These are phyloP conservation scores for Cercospora citrullina DNA, from an alignment of 2,329 filamentous ascomycete genomes.

Conservation along the genomic window DNA sequence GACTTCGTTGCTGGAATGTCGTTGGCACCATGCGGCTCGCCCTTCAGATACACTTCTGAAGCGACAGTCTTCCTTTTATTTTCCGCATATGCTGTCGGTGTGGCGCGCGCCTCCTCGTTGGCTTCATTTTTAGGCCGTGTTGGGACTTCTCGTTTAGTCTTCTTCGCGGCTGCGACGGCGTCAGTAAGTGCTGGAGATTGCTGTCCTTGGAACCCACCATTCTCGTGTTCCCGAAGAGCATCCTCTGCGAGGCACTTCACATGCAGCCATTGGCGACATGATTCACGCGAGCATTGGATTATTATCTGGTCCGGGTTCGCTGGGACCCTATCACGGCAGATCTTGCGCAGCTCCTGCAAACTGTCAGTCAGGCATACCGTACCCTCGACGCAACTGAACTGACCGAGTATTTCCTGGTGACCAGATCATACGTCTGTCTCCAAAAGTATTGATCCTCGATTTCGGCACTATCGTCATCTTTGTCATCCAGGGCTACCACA, in stretches of 20 bases:
- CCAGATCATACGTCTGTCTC: slow-evolving; percentile 46
- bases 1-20: slow-evolving; percentile 24
- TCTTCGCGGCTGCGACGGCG: slow-evolving; percentile 13
- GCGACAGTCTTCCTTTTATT: slow-evolving; percentile 21
- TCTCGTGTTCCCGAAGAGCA: slow-evolving; percentile 22
- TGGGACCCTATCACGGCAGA: slow-evolving; percentile 45
- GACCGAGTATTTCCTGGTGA: slow-evolving; percentile 41
- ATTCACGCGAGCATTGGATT: slow-evolving; percentile 41
- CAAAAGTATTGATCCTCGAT: slow-evolving; percentile 45
- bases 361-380: background rate
- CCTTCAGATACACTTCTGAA: slow-evolving; percentile 34
- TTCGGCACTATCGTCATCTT: slow-evolving; percentile 53
- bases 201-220: slow-evolving; percentile 15
- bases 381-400: slow-evolving; percentile 17
- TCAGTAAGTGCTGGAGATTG: slow-evolving; percentile 3
- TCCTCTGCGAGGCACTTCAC: slow-evolving; percentile 42
- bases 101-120: slow-evolving; percentile 16
- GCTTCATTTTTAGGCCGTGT: slow-evolving; percentile 13
- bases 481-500: slow-evolving; percentile 69
- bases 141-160: slow-evolving; percentile 5
- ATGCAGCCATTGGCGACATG: slow-evolving; percentile 48
- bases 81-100: background rate
- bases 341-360: slow-evolving; percentile 38
- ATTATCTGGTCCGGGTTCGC: slow-evolving; percentile 47
- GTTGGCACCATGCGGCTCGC: slow-evolving; percentile 17